Evolutionary conservation across 306 rosid species (phyloP), one percentile per base, ranked within the genome.

Genomic region (Acacia acuminata): DNA sequence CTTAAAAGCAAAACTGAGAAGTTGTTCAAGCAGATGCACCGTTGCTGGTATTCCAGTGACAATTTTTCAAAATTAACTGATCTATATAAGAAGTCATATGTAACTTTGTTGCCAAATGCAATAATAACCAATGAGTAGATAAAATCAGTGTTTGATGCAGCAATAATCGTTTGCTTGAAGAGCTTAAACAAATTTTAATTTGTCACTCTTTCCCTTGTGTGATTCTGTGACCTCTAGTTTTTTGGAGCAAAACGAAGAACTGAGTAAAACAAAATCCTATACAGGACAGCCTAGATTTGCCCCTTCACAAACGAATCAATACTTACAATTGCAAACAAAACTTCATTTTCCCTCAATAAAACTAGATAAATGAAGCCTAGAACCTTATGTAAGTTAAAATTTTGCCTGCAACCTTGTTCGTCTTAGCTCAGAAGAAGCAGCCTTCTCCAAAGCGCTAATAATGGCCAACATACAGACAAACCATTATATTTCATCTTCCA

Each of bases 171-270:
- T 78, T 78, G 83, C 76, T 68, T 81, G 55, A 77, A 82, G 20
- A 36, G 70, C 88, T 38, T 61, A 73, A 87, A 42, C 74, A 81
- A 77, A 79, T 63, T 0, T 78, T 58, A 66, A 34, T 63, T 10
- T 22, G 38, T 36, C 38, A 36, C 7, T 36, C 38, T 36, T 36
- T 36, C 38, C 38, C 38, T 36, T 36, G 38, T 36, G 4, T 60
- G 15, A 36, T 36, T 55, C 79, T 92, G 91, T 12, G 90, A 88
- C 88, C 98, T 93, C 90, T 93, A 90, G 84, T 93, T 91, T 82
- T 94, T 94, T 15, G 98, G 90, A 66, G 92, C 93, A 73, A 95
- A 91, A 63, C 97, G 94, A 85, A 95, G 91, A 43, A 93, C 78
- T 14, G 86, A 5, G 83, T 95, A 93, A 87, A 93, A 95, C n/a